Base-by-base conservation (phyloP, 177 flowering plant species). In the Telopea speciosissima region DNA sequence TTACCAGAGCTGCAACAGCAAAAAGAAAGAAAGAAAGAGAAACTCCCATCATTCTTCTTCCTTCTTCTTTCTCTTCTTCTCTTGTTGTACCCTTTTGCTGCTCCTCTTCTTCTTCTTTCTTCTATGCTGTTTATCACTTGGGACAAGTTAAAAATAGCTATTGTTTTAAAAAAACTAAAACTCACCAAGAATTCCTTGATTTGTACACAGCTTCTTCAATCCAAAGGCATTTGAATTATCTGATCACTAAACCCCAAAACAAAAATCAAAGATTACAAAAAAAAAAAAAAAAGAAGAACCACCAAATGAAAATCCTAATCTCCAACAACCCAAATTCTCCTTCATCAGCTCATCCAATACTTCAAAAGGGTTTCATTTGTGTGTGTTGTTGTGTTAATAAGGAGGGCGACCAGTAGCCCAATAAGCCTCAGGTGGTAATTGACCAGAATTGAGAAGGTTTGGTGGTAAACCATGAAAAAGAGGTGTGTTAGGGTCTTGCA, bases 331-430 rank as follows among this genome's bases (percentile, higher is more conserved):
- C 36, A 42, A 59, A 40, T 66, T 58, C 72, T 65, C n/a, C 25
- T 31, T 5, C 33, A 31, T 31, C 40, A 36, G 40, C 54, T 33
- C 23, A 8, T 36, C 62, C 21, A 24, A 56, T 4, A 21, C 24
- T 65, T 59, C 24, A 2, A n/a, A n/a, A 44, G 49, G 60, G 25
- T 61, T 40, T n/a, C 58, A 36, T 33, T 63, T 64, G 14, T 36
- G 40, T 36, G 40, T 36, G 40, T 28, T 28, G 8, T 5, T 36
- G 69, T 21, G 72, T 85, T 72, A 92, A 80, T 77, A 94, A 1
- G 97, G 97, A 67, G 97, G 91, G 24, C 91, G 87, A 40, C 85
- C 85, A 8, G 82, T 78, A 0, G 87, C 85, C 97, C 98, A 92
- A 68, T 85, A 92, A 3, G 84, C 84, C 66, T 89, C 97, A 49